Evolutionary conservation across 139 green algal species (phyloP).

Genomic region (Monoraphidium neglectum): DNA sequence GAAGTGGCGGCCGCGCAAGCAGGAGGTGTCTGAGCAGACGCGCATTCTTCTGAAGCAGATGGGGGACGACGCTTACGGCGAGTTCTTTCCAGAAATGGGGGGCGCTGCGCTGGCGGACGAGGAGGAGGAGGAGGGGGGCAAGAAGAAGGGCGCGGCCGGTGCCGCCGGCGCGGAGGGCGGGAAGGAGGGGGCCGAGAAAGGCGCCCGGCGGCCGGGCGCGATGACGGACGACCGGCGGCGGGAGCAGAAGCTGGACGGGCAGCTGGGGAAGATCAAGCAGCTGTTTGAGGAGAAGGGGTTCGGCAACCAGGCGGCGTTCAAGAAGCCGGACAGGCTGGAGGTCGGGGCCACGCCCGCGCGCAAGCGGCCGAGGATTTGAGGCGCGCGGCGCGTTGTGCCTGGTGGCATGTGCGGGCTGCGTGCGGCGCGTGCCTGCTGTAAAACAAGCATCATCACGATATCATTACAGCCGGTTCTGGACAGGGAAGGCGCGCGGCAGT

Average conservation of each 20-base stretch:
- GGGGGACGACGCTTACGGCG: constrained; percentile 60
- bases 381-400: no score
- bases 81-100: constrained; percentile 54
- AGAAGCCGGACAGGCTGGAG: constrained; percentile 24
- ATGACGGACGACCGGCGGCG: neutral
- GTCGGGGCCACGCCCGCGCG: constrained; percentile 23
- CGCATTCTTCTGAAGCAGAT: neutral
- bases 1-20: no score
- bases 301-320: constrained; percentile 55
- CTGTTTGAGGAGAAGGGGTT: constrained; percentile 70
- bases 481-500: no score
- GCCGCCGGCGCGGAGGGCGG: constrained; percentile 44
- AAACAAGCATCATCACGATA: no score
- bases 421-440: no score
- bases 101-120: constrained; percentile 37
- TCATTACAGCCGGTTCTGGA: no score
- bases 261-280: constrained; percentile 73
- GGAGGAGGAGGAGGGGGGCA: constrained; percentile 35
- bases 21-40: neutral
- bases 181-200: constrained; percentile 8
- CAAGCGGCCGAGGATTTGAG: constrained; percentile 28
- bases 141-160: constrained; percentile 2
- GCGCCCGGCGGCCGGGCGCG: neutral
- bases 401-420: no score
- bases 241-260: constrained; percentile 69